Base-by-base conservation (phyloP, 2,329 filamentous ascomycete genomes). In the Fusarium zealandicum region DNA sequence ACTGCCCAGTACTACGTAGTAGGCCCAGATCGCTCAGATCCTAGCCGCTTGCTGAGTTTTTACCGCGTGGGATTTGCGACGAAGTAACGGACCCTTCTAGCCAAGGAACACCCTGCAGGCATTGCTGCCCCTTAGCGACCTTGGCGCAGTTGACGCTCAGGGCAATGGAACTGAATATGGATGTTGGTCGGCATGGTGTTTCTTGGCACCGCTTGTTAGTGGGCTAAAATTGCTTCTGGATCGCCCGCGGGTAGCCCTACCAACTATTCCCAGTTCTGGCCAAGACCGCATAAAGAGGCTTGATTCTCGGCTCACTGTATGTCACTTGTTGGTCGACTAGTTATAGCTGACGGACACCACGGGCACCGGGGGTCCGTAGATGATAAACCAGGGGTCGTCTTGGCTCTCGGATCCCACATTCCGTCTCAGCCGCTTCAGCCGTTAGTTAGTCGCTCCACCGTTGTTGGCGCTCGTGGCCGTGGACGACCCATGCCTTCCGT, bases 201-300 rank as follows among this genome's bases (percentile, higher is more conserved):
- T 9, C 22, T 25, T 25, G 22, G 22, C 22, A 8, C 9, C 6
- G 7, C 22, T 25, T 8, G 7, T 9, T 5, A 9, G 28, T 32
- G 13, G 38, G 25, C 35, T 39, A 9, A 36, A n/a, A 41, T 43
- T 57, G 22, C 30, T 47, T 18, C 11, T 28, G 33, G 30, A 22
- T 17, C 25, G n/a, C 16, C 25, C 14, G 3, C 22, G 6, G 22
- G 22, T 54, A 54, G 57, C 48, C 53, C 37, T 61, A 47, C 32
- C 12, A 33, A n/a, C 57, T 39, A 61, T 54, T 9, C 28, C 58
- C 44, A 6, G 22, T 61, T 59, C 14, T 27, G 53, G 53, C 20
- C 37, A 50, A 42, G 41, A 33, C 39, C 32, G 57, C 57, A 61
- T 45, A 31, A 53, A n/a, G 57, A 57, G 59, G 54, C 58, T 47